Base-by-base conservation (phyloP, 345 rosid genomes). In the Hevea brasiliensis region DNA sequence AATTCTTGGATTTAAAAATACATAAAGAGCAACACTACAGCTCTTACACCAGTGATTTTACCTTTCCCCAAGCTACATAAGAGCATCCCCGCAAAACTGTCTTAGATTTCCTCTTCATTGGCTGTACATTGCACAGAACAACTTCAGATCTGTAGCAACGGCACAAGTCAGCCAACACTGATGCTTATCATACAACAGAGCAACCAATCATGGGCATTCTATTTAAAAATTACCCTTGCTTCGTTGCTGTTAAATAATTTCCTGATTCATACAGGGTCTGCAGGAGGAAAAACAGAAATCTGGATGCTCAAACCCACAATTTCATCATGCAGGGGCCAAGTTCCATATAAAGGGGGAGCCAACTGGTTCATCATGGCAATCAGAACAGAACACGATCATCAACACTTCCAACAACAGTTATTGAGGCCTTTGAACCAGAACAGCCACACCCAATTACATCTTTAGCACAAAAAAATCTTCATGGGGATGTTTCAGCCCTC, bases 41-140 rank as follows among this genome's bases (percentile, higher is more conserved):
- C 88, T 82, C 83, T 86, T 83, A 79, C 89, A 90, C 59, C 72
- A 85, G 85, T 82, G 77, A 80, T 80, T 86, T 83, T 82, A 84
- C 87, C 88, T 89, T 94, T 81, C 81, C 82, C 83, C 88, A 81
- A 82, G 84, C 85, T 85, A 85, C 87, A 87, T 73, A 73, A 84
- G 84, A 84, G 86, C 85, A 84, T 79, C 82, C 85, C 87, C 72
- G 89, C 89, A 90, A 89, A 92, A 92, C 85, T 90, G 87, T 79
- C 85, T 82, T 76, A 76, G 79, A 69, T 73, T 85, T 71, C 84
- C 81, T 74, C 82, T 76, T 81, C 79, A 72, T 74, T 72, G 81
- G 85, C 90, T 72, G 84, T 86, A 79, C 83, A 84, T 86, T 79
- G 84, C 80, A 84, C 76, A 67, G 81, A 79, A 78, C 79, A 76